phyloP scores from a whole-genome alignment of 2,329 filamentous ascomycete genomes.

The Hirsutella minnesotensis region DNA sequence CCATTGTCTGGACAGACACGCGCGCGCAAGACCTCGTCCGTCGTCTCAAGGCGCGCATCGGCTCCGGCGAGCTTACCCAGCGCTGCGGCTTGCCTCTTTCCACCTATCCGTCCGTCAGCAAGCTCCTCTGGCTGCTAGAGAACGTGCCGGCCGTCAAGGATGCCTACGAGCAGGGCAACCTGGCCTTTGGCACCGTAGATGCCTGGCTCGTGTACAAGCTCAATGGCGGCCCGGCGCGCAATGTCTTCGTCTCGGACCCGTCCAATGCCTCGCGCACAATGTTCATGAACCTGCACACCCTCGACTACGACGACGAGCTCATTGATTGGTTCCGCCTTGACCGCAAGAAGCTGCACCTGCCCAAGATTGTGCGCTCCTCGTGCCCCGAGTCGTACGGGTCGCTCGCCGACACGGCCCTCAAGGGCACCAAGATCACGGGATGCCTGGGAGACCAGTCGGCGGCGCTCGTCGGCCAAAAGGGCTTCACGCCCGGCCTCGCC shows the following conservation, averaged over 20 bases:
- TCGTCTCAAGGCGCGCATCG: conserved; percentile 54
- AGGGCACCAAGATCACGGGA: conserved; percentile 60
- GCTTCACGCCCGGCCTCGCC: conserved; percentile 61
- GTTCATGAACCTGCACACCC: conserved; percentile 73
- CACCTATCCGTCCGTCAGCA: conserved; percentile 70
- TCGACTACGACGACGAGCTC: conserved; percentile 62
- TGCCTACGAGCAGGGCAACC: conserved; percentile 58
- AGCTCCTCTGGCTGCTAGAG: conserved; percentile 65
- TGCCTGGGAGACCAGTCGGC: conserved; percentile 75
- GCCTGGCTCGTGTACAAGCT: conserved; percentile 72
- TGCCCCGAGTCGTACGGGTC: conserved; percentile 57
- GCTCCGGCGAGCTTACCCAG: conserved; percentile 53
- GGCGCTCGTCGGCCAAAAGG: conserved; percentile 68
- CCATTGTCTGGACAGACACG: conserved; percentile 81
- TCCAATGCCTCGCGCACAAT: conserved; percentile 78
- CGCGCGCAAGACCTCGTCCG: conserved; percentile 60
- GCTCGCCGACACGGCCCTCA: conserved; percentile 47
- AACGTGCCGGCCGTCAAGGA: conserved; percentile 55
- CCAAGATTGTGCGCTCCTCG: conserved; percentile 67
- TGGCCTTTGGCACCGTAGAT: conserved; percentile 73
- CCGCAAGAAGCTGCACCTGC: conserved; percentile 54
- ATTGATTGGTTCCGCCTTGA: conserved; percentile 67
- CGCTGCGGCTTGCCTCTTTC: conserved; percentile 69
- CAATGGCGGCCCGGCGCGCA: conserved; percentile 54
- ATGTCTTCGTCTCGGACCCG: conserved; percentile 63